Evolutionary conservation across 805 yeast species (phyloP), one percentile per base, ranked within the genome.

Genomic region (Candida montana): DNA sequence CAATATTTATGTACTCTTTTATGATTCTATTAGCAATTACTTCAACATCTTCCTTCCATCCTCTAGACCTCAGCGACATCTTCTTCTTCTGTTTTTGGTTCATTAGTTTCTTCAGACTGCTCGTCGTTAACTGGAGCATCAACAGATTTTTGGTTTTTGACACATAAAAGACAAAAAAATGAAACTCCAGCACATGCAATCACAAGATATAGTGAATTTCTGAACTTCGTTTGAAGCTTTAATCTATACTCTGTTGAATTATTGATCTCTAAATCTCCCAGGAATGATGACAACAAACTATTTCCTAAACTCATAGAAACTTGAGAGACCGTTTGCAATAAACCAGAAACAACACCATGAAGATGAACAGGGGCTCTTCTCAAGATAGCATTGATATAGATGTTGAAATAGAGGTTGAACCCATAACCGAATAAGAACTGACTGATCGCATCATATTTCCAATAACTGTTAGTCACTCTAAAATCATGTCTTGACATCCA

Each of bases 261-360:
- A 1, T 21, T 38, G 12, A 42, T n/a, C 1, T 30, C 36, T 17
- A 55, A 21, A 15, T 53, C 51, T 19, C 66, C 67, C 7, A 62
- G 20, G 2, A 64, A 40, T 5, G 63, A 49, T 2, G 61, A 39
- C 2, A 52, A 26, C 9, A 61, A 39, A 5, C 68, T 59, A 29
- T 53, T 48, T 1, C 61, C 59, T n/a, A 64, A 26, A 35, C 63
- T 50, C 19, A 53, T 41, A 1, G 65, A 66, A 21, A 66, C 41
- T 48, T 68, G 72, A 1, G 61, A 62, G 12, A 53, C 43, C 1
- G 72, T 64, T 43, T 59, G 64, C 28, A 58, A 52, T 7, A 67
- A 46, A 1, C 69, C 74, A 7, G 64, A 43, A 3, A 68, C 67
- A 23, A 64, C 61, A 15, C 71, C 73, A 39, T 68, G 72, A 13